phyloP scores from a whole-genome alignment of 1,284 basidiomycete genomes.

The Athelia sp. region DNA sequence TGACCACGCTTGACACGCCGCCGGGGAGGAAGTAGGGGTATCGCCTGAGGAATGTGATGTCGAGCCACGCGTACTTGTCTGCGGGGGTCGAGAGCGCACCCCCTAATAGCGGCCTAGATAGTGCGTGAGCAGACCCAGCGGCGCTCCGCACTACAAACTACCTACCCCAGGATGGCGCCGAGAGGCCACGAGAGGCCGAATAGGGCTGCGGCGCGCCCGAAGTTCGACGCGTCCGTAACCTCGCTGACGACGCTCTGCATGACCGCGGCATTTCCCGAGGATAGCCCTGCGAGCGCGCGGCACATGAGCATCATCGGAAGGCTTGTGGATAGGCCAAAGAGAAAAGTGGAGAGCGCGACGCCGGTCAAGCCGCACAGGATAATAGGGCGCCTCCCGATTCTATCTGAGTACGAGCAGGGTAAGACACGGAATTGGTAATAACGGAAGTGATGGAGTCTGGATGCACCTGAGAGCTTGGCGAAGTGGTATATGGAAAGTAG shows the following conservation, averaged over 20 bases:
- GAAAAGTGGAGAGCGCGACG: conserved; percentile 43
- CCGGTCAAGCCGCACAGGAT: conserved; percentile 51
- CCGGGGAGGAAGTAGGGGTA: conserved; percentile 63
- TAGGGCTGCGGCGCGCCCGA: conserved; percentile 55
- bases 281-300: conserved; percentile 54
- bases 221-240: conserved; percentile 62
- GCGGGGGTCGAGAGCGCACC: conserved; percentile 58
- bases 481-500: conserved; percentile 60
- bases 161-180: conserved; percentile 56
- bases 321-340: conserved; percentile 53
- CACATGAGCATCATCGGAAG: conserved; percentile 41
- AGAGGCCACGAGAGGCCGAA: conserved; percentile 60
- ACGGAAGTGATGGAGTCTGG: conserved; percentile 18
- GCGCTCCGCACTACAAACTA: background rate
- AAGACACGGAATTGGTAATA: conserved; percentile 3
- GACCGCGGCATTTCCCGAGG: conserved; percentile 59
- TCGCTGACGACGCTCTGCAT: conserved; percentile 59
- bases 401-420: no score
- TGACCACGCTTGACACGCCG: conserved; percentile 36
- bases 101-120: conserved; percentile 57
- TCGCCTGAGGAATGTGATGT: conserved; percentile 34
- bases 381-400: conserved; percentile 57
- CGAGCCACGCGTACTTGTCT: conserved; percentile 45
- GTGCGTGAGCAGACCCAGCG: background rate
- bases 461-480: conserved; percentile 58